Evolutionary conservation across 2,329 filamentous ascomycete species (phyloP).

Genomic region (Xylaria sp.): DNA sequence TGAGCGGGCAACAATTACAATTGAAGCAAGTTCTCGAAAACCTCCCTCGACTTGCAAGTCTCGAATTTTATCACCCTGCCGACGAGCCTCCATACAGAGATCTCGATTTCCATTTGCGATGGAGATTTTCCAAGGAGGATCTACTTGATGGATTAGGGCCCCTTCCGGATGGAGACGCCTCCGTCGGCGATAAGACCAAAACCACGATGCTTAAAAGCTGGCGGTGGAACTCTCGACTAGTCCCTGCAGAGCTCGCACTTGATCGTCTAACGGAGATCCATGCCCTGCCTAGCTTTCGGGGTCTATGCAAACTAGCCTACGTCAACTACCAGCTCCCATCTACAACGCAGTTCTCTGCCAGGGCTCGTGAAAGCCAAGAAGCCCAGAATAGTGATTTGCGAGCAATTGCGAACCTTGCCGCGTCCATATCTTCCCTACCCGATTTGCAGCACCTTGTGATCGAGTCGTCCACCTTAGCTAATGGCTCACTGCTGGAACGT

Average conservation of each 20-base stretch:
- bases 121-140: slow-evolving; percentile 69
- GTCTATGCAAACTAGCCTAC: slow-evolving; percentile 67
- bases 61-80: slow-evolving; percentile 77
- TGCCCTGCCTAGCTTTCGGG: slow-evolving; percentile 64
- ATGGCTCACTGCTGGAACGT: slow-evolving; percentile 72
- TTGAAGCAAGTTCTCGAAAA: slow-evolving; percentile 68
- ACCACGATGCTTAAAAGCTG: slow-evolving; percentile 62
- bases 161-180: slow-evolving; percentile 55
- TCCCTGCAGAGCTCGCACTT: slow-evolving; percentile 59
- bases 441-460: slow-evolving; percentile 75
- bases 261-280: slow-evolving; percentile 66
- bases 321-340: slow-evolving; percentile 72
- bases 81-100: slow-evolving; percentile 75
- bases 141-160: slow-evolving; percentile 73
- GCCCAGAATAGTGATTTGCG: slow-evolving; percentile 48
- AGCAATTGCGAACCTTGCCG: slow-evolving; percentile 55
- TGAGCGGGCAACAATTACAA: slow-evolving; percentile 55
- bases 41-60: slow-evolving; percentile 72
- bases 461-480: slow-evolving; percentile 78
- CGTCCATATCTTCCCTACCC: slow-evolving; percentile 65
- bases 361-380: slow-evolving; percentile 39
- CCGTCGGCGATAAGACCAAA: slow-evolving; percentile 52
- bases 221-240: slow-evolving; percentile 70
- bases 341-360: slow-evolving; percentile 37
- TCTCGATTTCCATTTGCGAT: slow-evolving; percentile 68